Conservation (phyloP, 495 filamentous ascomycete genomes). For the Elaphomyces granulatus region DNA sequence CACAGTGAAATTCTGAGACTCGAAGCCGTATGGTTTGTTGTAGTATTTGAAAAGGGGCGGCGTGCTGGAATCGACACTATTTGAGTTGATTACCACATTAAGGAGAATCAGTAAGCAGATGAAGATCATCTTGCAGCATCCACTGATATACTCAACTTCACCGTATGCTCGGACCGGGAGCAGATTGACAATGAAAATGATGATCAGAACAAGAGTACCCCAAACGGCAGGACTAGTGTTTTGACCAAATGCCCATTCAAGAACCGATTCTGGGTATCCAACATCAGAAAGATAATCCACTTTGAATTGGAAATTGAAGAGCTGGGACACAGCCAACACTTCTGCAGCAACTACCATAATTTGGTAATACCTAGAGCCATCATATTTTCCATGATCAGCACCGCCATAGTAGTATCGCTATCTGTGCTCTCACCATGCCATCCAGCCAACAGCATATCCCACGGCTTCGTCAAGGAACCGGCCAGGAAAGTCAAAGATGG, state of each 20-base stretch:
- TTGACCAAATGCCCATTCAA: slow-evolving; percentile 20
- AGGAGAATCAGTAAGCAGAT: too few relatives aligned
- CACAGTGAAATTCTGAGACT: too few relatives aligned
- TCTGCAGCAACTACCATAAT: slow-evolving; percentile 26
- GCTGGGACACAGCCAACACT: slow-evolving; percentile 27
- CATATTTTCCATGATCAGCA: neutral
- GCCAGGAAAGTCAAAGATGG: slow-evolving; percentile 35
- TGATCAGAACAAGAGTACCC: slow-evolving; percentile 24
- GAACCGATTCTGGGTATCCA: slow-evolving; percentile 21
- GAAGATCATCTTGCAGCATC: too few relatives aligned
- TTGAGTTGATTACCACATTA: too few relatives aligned
- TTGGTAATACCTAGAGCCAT: slow-evolving; percentile 27
- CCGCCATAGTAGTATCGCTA: neutral
- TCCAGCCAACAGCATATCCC: slow-evolving; percentile 38
- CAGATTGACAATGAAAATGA: slow-evolving; percentile 28
- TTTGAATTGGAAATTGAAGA: slow-evolving; percentile 31
- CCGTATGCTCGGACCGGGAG: slow-evolving; percentile 34
- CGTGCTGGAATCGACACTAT: too few relatives aligned
- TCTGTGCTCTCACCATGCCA: slow-evolving; percentile 30
- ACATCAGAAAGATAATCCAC: slow-evolving; percentile 18
- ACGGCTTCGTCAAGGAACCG: slow-evolving; percentile 33
- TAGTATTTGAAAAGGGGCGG: too few relatives aligned
- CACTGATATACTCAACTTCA: slow-evolving; percentile 29
- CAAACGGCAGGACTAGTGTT: slow-evolving; percentile 31
- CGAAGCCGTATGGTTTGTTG: too few relatives aligned